These are phyloP conservation scores for Sordaria brevicollis DNA, from an alignment of 495 filamentous ascomycete genomes.

Conservation along the genomic window DNA sequence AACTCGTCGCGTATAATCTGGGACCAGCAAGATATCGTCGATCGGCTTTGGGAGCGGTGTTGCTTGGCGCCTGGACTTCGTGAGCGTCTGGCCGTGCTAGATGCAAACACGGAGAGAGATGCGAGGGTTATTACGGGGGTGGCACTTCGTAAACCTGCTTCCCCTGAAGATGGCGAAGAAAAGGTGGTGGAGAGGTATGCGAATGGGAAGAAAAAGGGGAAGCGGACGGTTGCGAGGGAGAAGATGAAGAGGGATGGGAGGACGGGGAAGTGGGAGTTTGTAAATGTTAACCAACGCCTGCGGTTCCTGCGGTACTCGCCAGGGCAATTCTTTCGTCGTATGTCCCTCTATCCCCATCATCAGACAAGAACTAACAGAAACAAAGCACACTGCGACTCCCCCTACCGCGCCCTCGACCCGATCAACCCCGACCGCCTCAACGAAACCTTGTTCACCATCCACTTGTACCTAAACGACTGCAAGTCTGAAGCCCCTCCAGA, in stretches of 20 bases:
- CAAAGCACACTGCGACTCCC: slow-evolving; percentile 63
- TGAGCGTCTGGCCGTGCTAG: slow-evolving; percentile 12
- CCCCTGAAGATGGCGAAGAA: slow-evolving; percentile 3
- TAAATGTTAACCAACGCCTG: slow-evolving; percentile 52
- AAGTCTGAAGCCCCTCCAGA: slow-evolving; percentile 18
- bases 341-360: not conserved
- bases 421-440: slow-evolving; percentile 23
- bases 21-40: slow-evolving; percentile 51
- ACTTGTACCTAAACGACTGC: slow-evolving; percentile 68
- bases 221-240: not conserved
- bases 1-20: slow-evolving; percentile 69
- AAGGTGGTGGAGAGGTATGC: slow-evolving; percentile 1
- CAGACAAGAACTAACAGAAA: not conserved
- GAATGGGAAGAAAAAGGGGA: not conserved
- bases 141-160: no score
- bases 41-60: slow-evolving; percentile 49
- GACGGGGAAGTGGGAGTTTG: slow-evolving; percentile 38
- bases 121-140: not conserved
- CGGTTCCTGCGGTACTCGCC: not conserved
- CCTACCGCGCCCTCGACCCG: slow-evolving; percentile 39
- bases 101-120: not conserved
- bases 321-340: slow-evolving; percentile 2
- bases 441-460: slow-evolving; percentile 66
- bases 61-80: slow-evolving; percentile 16
- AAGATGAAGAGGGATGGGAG: not conserved